phyloP scores from a whole-genome alignment of 1,284 basidiomycete genomes.

The Abortiporus biennis region DNA sequence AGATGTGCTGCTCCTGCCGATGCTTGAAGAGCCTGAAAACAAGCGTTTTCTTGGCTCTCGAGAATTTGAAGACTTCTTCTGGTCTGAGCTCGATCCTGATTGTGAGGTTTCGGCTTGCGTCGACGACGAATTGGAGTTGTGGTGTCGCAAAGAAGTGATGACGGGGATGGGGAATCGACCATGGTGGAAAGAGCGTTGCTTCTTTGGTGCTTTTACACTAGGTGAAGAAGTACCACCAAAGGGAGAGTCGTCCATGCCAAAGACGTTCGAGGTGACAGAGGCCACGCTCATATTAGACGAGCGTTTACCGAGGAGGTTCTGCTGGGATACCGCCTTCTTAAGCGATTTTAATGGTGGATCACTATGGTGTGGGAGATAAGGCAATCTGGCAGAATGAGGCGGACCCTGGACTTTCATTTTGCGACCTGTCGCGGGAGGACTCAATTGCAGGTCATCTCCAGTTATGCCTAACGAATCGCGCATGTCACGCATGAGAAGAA shows the following conservation, averaged over 20 bases:
- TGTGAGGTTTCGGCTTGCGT: slow-evolving; percentile 15
- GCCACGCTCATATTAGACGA: slow-evolving; percentile 17
- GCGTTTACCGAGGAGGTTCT: slow-evolving; percentile 36
- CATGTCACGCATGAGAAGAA: slow-evolving; percentile 14
- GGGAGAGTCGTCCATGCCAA: slow-evolving; percentile 13
- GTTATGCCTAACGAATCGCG: slow-evolving; percentile 7
- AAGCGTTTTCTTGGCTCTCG: slow-evolving; percentile 42
- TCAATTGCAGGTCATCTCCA: background rate
- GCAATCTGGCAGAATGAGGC: too few species aligned
- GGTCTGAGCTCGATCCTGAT: slow-evolving; percentile 1
- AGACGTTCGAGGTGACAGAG: slow-evolving; percentile 12
- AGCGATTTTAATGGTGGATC: slow-evolving; percentile 29
- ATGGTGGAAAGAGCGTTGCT: slow-evolving; percentile 33
- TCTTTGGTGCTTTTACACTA: slow-evolving; percentile 20
- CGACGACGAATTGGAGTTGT: slow-evolving; percentile 11
- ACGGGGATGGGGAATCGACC: slow-evolving; percentile 29
- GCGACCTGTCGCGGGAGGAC: slow-evolving; percentile 2
- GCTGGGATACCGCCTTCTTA: slow-evolving; percentile 54
- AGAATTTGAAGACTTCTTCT: slow-evolving; percentile 7
- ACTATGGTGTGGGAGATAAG: too few species aligned
- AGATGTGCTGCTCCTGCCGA: slow-evolving; percentile 45
- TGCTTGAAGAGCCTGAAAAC: slow-evolving; percentile 52
- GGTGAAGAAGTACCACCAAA: slow-evolving; percentile 5
- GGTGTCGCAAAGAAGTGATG: slow-evolving; percentile 23
- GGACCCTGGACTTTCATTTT: background rate